Evolutionary conservation across 2,329 filamentous ascomycete genomes (phyloP), one percentile per base, ranked within the genome.

Genomic region (Cryphonectria radicalis): DNA sequence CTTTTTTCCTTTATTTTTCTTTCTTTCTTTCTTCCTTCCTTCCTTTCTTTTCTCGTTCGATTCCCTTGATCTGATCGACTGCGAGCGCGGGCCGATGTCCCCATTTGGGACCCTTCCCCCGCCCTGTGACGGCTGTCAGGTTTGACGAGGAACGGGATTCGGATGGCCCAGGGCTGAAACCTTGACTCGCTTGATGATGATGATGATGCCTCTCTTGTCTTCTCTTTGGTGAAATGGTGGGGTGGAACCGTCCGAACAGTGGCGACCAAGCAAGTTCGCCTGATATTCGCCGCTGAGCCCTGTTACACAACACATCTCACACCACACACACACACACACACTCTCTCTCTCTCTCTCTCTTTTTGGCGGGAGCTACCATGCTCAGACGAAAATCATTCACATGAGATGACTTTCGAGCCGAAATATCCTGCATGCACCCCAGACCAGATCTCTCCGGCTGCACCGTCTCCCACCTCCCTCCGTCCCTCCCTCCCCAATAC

Each of bases 11-110:
- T 11, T 40, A 4, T 19, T 50, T 22, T 50, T 11, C 22, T 40
- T 10, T 40, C 37, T 8, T 40, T 37, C 28, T 22, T 46, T 22
- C 43, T 22, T 53, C 3, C 13, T 25, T 3, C 7, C 22, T 53
- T 3, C 4, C 7, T 53, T 3, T 35, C 55, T 32, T 19, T 28
- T n/a, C 19, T n/a, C 25, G 37, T 40, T 42, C 25, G 42, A 65
- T 53, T 14, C 19, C 19, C 35, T 64, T 35, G 63, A 55, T 66
- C 46, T 55, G 43, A 66, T 66, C 43, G 19, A 37, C 46, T 66
- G 64, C 64, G 28, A 50, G 64, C 19, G 28, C 64, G 64, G 64
- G n/a, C 64, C 64, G 64, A 50, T 55, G 64, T 37, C 64, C 64
- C 64, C 64, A 66, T 66, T 66, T 55, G 64, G 64, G 22, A 22